Evolutionary conservation across 768 basidiomycete genomes (phyloP).

Genomic region (Pholiota molesta): DNA sequence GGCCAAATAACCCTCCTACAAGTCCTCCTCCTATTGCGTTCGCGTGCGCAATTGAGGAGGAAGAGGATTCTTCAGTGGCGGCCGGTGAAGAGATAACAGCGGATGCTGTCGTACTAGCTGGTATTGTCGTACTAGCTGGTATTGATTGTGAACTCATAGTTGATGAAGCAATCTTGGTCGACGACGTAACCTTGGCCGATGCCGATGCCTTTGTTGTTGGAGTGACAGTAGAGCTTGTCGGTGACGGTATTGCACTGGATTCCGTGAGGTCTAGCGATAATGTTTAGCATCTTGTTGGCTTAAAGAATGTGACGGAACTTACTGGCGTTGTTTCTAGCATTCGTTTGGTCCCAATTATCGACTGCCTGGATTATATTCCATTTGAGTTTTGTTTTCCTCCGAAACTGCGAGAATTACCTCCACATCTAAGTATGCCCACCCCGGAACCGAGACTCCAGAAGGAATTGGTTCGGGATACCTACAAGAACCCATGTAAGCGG

Average conservation of each 20-base stretch:
- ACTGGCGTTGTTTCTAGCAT: conserved; percentile 42
- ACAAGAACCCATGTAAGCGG: neutral
- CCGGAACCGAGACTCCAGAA: conserved; percentile 50
- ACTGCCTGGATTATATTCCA: conserved; percentile 27
- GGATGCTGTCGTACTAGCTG: conserved; percentile 4
- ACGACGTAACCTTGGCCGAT: conserved; percentile 12
- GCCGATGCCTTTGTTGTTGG: conserved; percentile 9
- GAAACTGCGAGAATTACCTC: conserved; percentile 28
- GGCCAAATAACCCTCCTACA: conserved; percentile 42
- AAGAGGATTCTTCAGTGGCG: conserved; percentile 15
- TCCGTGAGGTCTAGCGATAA: conserved; percentile 40
- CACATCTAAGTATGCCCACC: conserved; percentile 66
- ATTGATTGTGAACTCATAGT: neutral
- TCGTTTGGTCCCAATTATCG: conserved; percentile 40
- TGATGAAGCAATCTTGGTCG: neutral
- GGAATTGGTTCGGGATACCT: conserved; percentile 58
- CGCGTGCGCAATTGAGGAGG: conserved; percentile 22
- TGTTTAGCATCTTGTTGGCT: neutral
- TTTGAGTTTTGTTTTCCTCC: neutral
- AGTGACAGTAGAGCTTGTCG: conserved; percentile 25
- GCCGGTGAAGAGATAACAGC: conserved; percentile 7
- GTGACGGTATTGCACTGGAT: conserved; percentile 39
- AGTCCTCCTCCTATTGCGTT: conserved; percentile 50
- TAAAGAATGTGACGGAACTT: conserved; percentile 12
- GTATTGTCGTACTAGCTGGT: neutral